phyloP scores from a whole-genome alignment of 2,329 filamentous ascomycete species.

The Plenodomus lindquistii region DNA sequence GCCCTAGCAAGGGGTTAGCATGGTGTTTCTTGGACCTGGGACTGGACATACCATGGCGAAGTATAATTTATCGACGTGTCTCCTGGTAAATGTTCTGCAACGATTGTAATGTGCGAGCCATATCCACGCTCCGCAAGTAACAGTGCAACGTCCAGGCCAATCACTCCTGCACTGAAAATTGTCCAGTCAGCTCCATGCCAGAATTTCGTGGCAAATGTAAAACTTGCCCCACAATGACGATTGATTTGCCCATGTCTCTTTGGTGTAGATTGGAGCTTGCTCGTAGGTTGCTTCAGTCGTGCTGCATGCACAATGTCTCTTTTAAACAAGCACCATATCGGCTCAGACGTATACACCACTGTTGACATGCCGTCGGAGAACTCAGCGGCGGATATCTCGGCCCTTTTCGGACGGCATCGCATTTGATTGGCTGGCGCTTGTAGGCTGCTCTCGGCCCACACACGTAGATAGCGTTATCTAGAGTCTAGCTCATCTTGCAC shows the following conservation, averaged over 20 bases:
- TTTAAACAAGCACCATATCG: no score
- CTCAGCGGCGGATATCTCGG: no score
- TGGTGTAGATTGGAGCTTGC: not conserved
- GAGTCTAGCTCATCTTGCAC: no score
- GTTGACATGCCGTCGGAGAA: no score
- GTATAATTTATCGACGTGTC: conserved; percentile 24
- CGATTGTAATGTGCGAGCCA: conserved; percentile 12
- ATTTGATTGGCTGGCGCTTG: no score
- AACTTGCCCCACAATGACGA: conserved; percentile 17
- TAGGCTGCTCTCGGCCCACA: no score
- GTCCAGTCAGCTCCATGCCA: not conserved
- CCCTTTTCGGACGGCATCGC: no score
- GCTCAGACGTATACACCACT: no score
- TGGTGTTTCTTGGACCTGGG: not conserved
- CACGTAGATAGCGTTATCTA: no score
- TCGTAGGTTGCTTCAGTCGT: not conserved
- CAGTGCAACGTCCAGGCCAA: conserved; percentile 20
- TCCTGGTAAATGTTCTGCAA: conserved; percentile 22
- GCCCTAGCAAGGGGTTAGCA: no score
- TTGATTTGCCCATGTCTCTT: conserved; percentile 12
- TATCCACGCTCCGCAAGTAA: conserved; percentile 19
- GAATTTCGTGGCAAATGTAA: not conserved
- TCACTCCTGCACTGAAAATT: conserved; percentile 15
- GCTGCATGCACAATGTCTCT: no score
- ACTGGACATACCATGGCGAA: conserved; percentile 17